phyloP scores from a whole-genome alignment of 2,329 filamentous ascomycete species.

The Canariomyces notabilis region DNA sequence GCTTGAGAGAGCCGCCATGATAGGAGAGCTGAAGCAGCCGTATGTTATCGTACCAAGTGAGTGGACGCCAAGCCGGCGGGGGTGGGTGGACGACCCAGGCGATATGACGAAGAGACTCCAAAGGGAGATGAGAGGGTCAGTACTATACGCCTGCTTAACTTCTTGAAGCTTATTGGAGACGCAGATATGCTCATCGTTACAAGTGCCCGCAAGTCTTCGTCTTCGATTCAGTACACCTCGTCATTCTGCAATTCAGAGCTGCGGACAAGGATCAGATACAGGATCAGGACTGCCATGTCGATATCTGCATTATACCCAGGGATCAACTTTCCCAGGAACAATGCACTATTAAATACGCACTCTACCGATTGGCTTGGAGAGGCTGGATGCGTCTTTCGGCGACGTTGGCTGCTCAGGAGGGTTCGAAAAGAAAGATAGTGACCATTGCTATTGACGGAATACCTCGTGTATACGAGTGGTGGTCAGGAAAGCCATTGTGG shows the following conservation, averaged over 20 bases:
- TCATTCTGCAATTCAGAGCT: constrained; percentile 1
- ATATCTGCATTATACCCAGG: background rate
- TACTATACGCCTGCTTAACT: background rate
- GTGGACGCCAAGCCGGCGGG: background rate
- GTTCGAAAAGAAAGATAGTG: background rate
- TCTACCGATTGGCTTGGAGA: constrained; percentile 6
- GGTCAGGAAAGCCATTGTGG: background rate
- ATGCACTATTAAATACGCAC: constrained; percentile 2
- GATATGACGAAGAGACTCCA: constrained; percentile 2
- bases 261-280: background rate
- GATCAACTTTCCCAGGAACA: background rate
- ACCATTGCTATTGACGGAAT: constrained; percentile 1
- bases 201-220: constrained; percentile 2
- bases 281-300: background rate
- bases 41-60: constrained; percentile 1
- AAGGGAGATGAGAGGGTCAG: constrained; percentile 6
- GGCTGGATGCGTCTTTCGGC: constrained; percentile 3
- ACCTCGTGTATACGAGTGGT: constrained; percentile 1
- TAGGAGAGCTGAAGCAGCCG: constrained; percentile 3
- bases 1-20: constrained; percentile 3
- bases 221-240: constrained; percentile 1
- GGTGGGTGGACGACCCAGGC: too few species aligned
- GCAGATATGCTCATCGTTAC: constrained; percentile 1
- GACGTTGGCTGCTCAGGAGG: background rate
- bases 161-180: too few species aligned